Evolutionary conservation across 257 asterid species (phyloP), one percentile per base, ranked within the genome.

Genomic region (Penstemon davidsonii): DNA sequence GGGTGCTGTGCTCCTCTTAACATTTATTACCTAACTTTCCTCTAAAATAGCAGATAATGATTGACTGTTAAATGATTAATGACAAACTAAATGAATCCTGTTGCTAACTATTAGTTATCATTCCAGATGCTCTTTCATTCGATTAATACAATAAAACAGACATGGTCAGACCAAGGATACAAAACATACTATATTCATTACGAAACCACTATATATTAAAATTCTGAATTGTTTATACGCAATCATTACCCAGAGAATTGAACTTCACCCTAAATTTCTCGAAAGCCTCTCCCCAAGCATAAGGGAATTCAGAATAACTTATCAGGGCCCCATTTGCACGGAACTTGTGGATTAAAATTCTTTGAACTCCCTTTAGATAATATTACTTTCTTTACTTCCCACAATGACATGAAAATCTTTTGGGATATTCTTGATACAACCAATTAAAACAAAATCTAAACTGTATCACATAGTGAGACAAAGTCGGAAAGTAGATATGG

Each of bases 401-500:
- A 54, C 33, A 60, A 74, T 42, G 36, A 36, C 38, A 67, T 40
- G 59, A 60, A 44, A 39, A 12, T 55, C 64, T 53, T 53, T 58
- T 6, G 33, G 3, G 7, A 33, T 38, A 56, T 70, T 70, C 43
- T 37, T 44, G 45, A 10, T 55, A 55, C 42, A 68, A 67, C 62
- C 57, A 44, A 45, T 47, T 70, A 33, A 49, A 10, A 25, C 33
- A 55, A 65, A 57, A 57, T 19, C 15, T 42, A 47, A 74, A 71
- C 13, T 9, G 42, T 51, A 59, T 51, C 67, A 39, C 36, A 5
- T 6, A 15, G 41, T 43, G 59, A 49, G 43, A 45, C 36, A 1
- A 59, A 59, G 18, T 55, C 45, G 57, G 39, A 39, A 67, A 55
- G 66, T 19, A 45, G 7, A 55, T n/a, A 50, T 44, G 53, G n/a